Base-by-base conservation (phyloP, 2,329 filamentous ascomycete species). In the Aureobasidium sp. region DNA sequence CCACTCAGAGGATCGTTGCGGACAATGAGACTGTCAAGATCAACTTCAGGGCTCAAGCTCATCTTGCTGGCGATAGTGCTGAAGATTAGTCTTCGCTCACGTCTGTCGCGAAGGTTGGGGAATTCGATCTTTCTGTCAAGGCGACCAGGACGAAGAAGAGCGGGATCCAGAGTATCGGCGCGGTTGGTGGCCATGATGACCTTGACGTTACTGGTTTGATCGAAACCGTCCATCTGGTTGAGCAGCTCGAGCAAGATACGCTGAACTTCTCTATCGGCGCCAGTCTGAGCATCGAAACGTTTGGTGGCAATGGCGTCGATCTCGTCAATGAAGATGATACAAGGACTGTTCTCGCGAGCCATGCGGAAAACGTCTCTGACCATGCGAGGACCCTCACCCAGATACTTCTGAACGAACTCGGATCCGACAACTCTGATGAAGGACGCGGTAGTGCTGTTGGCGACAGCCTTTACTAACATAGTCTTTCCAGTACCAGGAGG, bases 181-280 rank as follows among this genome's bases (percentile, higher is more conserved):
- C 94, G 89, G 81, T 99, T 99, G 68, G 94, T 99, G 67, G 94
- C 94, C 94, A 99, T 99, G 79, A 99, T 99, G 74, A 99, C 94
- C 81, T 99, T 99, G 77, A 99, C 94, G 76, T 99, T 99, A 74
- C 91, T 90, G 0, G 91, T 96, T 78, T 99, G 94, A 76, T 99
- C 94, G 80, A 99, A 99, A 67, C 94, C 94, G 74, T 99, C 94
- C 94, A 99, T 99, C 78, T 99, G 94, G 79, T 99, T 99, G 66
- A 99, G 87, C 67, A 99, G 81, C 76, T 99, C 94, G 64, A 99
- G 87, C 63, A 99, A 81, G 71, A 99, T 99, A 83, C 94, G 93
- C 80, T 99, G 94, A 15, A 99, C 94, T 78, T 99, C 94, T 78
- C 94, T 86, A 73, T 99, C 94, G 67, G 94, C 94, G 74, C 94